Evolutionary conservation across 768 basidiomycete genomes (phyloP).

Genomic region (Leccinum disarticulatum): DNA sequence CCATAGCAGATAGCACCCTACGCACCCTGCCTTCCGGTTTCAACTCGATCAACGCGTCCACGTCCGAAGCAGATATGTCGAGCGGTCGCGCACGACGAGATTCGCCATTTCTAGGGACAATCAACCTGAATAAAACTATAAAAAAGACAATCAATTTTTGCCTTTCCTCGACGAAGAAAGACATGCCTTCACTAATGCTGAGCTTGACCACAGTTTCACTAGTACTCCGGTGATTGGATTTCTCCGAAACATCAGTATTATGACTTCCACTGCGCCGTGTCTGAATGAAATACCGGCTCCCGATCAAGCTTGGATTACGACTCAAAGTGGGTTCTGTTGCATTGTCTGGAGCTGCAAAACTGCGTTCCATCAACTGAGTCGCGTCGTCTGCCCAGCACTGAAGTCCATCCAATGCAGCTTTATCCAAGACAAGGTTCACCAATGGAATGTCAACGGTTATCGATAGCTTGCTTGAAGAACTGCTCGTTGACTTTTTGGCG

Average conservation of each 20-base stretch:
- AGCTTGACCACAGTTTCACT: slow-evolving; percentile 53
- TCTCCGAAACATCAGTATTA: slow-evolving; percentile 36
- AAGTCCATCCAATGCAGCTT: slow-evolving; percentile 67
- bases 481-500: not conserved
- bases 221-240: slow-evolving; percentile 17
- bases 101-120: slow-evolving; percentile 47
- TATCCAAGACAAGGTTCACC: slow-evolving; percentile 58
- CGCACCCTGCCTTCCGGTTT: slow-evolving; percentile 71
- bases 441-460: slow-evolving; percentile 54
- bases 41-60: slow-evolving; percentile 62
- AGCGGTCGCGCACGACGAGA: slow-evolving; percentile 44
- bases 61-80: slow-evolving; percentile 57
- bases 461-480: slow-evolving; percentile 10
- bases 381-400: slow-evolving; percentile 90
- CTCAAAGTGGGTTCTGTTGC: slow-evolving; percentile 38
- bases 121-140: slow-evolving; percentile 43
- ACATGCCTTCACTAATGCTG: slow-evolving; percentile 43
- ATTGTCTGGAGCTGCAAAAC: slow-evolving; percentile 21
- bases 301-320: slow-evolving; percentile 66
- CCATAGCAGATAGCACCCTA: not conserved
- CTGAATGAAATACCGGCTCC: slow-evolving; percentile 72
- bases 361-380: slow-evolving; percentile 64
- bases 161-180: not conserved
- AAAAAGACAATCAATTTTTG: not conserved
- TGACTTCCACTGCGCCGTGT: slow-evolving; percentile 38